Evolutionary conservation across 768 basidiomycete species (phyloP).

Genomic region (Hypholoma fasciculare): DNA sequence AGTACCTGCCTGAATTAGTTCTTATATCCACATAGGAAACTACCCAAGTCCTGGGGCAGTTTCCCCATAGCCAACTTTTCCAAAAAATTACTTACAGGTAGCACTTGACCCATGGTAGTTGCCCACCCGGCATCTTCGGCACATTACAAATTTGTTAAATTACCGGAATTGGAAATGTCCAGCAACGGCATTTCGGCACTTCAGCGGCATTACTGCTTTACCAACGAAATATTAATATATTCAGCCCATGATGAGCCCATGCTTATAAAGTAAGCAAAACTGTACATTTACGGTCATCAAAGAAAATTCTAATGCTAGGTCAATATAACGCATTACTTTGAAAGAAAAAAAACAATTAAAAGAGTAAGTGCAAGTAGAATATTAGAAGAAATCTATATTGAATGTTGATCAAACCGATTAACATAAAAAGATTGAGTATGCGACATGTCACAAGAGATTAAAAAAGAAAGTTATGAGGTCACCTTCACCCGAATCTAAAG

Average conservation of each 20-base stretch:
- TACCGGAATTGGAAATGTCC: not conserved
- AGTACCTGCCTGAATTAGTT: not conserved
- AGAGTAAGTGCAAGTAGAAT: too few species aligned
- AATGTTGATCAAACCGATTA: not conserved
- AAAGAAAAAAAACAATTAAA: too few species aligned
- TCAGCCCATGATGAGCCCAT: not conserved
- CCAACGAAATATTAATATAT: not conserved
- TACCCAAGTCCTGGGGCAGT: not conserved
- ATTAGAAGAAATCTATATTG: too few species aligned
- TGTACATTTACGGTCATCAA: too few species aligned
- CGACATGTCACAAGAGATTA: too few species aligned
- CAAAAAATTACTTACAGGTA: not conserved
- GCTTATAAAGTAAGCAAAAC: too few species aligned
- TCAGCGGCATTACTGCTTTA: not conserved
- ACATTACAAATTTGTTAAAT: not conserved
- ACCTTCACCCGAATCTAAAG: not conserved
- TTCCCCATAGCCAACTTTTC: not conserved
- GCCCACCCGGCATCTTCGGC: not conserved
- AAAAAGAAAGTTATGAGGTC: too few species aligned
- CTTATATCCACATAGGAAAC: not conserved
- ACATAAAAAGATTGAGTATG: not conserved
- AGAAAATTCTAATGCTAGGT: too few species aligned
- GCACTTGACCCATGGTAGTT: not conserved
- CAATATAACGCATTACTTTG: too few species aligned
- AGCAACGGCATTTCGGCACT: not conserved